Conservation (phyloP, 1,139 yeast species). For the Candida sp. region DNA sequence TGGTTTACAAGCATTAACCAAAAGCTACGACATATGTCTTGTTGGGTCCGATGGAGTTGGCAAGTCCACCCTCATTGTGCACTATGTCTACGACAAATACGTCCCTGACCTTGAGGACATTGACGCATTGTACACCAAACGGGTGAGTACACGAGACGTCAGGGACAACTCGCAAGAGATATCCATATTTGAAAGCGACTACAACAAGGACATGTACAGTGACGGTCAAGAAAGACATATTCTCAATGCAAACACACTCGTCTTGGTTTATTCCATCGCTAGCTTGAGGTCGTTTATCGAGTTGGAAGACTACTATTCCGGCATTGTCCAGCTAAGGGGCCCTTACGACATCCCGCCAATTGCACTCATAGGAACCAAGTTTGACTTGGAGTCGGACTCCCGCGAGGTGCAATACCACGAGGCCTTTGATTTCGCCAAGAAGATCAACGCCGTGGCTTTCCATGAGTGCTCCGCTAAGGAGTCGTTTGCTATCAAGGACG, state of each 20-base stretch:
- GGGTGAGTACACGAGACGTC: slow-evolving; percentile 14
- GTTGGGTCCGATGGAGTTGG: slow-evolving; percentile 34
- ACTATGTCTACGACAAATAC: slow-evolving; percentile 26
- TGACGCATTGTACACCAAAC: slow-evolving; percentile 33
- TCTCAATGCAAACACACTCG: slow-evolving; percentile 30
- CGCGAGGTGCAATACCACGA: slow-evolving; percentile 30
- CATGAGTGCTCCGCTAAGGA: slow-evolving; percentile 32
- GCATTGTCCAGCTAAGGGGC: slow-evolving; percentile 20
- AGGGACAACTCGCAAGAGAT: slow-evolving; percentile 23
- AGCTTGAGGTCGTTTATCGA: slow-evolving; percentile 30
- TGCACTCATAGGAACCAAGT: slow-evolving; percentile 36
- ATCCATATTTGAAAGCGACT: slow-evolving; percentile 31
- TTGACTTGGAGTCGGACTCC: slow-evolving; percentile 28
- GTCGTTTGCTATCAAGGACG: slow-evolving; percentile 27
- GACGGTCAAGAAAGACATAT: slow-evolving; percentile 31
- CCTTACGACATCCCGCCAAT: slow-evolving; percentile 28
- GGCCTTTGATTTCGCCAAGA: slow-evolving; percentile 29
- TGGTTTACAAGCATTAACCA: slow-evolving; percentile 25
- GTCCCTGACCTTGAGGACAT: slow-evolving; percentile 28
- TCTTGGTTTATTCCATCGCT: slow-evolving; percentile 36
- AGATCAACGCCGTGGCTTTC: slow-evolving; percentile 31
- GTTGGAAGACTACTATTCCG: slow-evolving; percentile 29
- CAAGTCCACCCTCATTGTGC: slow-evolving; percentile 32
- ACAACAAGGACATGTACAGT: slow-evolving; percentile 30
- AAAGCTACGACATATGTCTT: slow-evolving; percentile 36